Conservation (phyloP, 225 moss, liverwort and hornwort genomes). For the Bryum argenteum region DNA sequence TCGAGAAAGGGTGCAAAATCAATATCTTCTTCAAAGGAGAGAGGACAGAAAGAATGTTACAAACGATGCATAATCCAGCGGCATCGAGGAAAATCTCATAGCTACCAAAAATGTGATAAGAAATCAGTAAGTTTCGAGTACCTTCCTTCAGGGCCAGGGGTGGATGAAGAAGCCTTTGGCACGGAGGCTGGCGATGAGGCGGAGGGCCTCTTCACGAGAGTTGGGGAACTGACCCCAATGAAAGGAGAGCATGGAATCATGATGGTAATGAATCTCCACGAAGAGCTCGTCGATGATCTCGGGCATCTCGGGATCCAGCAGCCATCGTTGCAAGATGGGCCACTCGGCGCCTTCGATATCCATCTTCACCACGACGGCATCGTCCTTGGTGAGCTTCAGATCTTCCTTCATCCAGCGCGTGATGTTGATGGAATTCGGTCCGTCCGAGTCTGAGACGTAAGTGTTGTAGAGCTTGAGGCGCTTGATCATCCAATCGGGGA, state of each 20-base stretch:
- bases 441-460: conserved; percentile 50
- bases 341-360: conserved; percentile 90
- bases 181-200: conserved; percentile 46
- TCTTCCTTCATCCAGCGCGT: conserved; percentile 79
- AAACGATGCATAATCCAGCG: not conserved
- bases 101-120: too few relatives aligned
- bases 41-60: not conserved
- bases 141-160: conserved; percentile 48
- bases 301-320: conserved; percentile 67
- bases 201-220: conserved; percentile 40
- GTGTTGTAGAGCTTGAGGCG: conserved; percentile 53
- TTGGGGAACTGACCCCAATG: conserved; percentile 50
- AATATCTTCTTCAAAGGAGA: not conserved
- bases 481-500: conserved; percentile 67
- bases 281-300: conserved; percentile 80
- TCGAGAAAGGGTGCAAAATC: too few relatives aligned
- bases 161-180: conserved; percentile 52
- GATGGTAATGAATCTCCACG: conserved; percentile 79
- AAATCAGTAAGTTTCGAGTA: not conserved
- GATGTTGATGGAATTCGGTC: conserved; percentile 40
- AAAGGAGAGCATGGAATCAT: conserved; percentile 51
- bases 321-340: conserved; percentile 73
- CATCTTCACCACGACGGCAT: conserved; percentile 89
- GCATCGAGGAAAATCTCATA: not conserved
- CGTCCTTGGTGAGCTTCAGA: conserved; percentile 53